Conservation (phyloP, 257 asterid species). For the Striga asiatica region DNA sequence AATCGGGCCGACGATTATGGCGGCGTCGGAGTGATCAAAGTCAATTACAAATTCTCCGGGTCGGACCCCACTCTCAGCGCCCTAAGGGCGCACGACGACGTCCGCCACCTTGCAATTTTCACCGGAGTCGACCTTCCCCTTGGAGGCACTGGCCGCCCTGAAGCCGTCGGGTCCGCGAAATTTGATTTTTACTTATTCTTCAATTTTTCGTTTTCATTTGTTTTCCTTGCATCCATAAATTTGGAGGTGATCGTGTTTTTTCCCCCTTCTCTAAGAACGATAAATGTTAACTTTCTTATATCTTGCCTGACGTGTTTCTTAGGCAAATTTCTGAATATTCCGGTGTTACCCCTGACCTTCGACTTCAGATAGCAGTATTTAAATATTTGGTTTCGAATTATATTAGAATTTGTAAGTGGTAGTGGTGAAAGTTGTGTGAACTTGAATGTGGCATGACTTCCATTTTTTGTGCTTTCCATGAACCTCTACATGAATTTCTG, state of each 20-base stretch:
- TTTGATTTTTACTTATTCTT: not conserved
- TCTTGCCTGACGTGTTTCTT: not conserved
- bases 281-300: not conserved
- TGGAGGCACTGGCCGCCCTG: slow-evolving; percentile 98
- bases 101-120: slow-evolving; percentile 67
- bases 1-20: slow-evolving; percentile 20
- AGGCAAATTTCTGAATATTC: not conserved
- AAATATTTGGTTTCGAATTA: not conserved
- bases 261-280: not conserved
- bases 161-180: slow-evolving; percentile 60
- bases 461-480: not conserved
- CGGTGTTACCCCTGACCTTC: not conserved
- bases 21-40: slow-evolving; percentile 41
- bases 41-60: slow-evolving; percentile 71
- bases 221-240: not conserved
- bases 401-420: slow-evolving; percentile 2
- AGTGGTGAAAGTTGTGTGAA: slow-evolving; percentile 10
- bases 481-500: not conserved
- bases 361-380: not conserved
- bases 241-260: slow-evolving; percentile 2
- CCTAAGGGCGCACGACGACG: slow-evolving; percentile 75
- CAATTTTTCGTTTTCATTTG: not conserved
- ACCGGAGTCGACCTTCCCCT: slow-evolving; percentile 98
- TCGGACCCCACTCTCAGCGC: slow-evolving; percentile 59
- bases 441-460: not conserved